Conservation (phyloP, 129 eudicot genomes). For the Arctium minus region DNA sequence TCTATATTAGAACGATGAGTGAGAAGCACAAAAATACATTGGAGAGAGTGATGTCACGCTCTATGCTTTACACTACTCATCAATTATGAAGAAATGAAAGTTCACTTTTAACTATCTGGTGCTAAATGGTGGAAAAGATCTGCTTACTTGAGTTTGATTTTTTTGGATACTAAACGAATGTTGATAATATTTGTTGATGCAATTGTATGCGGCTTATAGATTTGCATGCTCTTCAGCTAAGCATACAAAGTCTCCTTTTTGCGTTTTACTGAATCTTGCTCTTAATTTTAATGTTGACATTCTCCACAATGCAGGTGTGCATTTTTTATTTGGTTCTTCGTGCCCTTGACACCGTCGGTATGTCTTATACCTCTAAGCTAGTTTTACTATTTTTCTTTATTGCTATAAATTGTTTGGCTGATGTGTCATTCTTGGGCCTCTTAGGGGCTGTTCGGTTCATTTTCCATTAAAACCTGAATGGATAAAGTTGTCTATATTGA, state of each 20-base stretch:
- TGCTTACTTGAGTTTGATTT: neutral
- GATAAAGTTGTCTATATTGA: too few relatives aligned
- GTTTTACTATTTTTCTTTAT: constrained; percentile 1
- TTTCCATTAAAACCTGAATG: too few relatives aligned
- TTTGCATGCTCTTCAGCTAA: neutral
- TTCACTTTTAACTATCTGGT: neutral
- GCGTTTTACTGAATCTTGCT: neutral
- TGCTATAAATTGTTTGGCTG: neutral
- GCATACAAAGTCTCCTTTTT: neutral
- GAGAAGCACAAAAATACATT: neutral
- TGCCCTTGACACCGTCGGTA: constrained; percentile 99
- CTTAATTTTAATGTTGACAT: neutral
- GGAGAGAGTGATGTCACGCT: neutral
- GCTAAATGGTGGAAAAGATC: neutral
- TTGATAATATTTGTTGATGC: neutral
- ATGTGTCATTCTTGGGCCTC: neutral
- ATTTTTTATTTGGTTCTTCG: constrained; percentile 96
- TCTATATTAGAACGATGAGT: neutral
- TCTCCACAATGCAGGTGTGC: constrained; percentile 64
- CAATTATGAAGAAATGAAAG: neutral
- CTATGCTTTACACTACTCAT: neutral
- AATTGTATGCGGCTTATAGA: neutral
- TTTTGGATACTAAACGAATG: neutral
- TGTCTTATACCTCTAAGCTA: constrained; percentile 17
- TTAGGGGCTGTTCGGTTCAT: too few relatives aligned